Evolutionary conservation across 129 eudicot genomes (phyloP), one percentile per base, ranked within the genome.

Genomic region (Flaveria bidentis): DNA sequence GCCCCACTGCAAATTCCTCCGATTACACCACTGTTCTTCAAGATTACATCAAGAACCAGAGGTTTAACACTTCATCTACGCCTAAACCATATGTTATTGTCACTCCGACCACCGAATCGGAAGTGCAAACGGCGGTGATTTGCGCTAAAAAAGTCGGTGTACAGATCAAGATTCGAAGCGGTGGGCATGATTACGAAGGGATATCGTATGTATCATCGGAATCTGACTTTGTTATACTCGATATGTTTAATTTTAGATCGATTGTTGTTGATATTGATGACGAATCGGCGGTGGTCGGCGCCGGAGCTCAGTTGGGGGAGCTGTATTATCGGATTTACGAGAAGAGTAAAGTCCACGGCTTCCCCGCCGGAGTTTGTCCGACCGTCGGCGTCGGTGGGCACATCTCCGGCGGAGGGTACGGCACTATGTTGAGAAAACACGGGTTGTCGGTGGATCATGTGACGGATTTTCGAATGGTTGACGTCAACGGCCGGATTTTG

Each of bases 101-200:
- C 12, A 76, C 80, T 1, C 80, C 80, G 2, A 51, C 44, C 0
- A 76, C 15, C 10, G 51, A 47, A 36, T 33, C 65, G 1, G 73
- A 76, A 3, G 66, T 76, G 1, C 80, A 76, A 20, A 51, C 73
- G 52, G n/a, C 64, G 9, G 52, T 76, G 1, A 14, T 64, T 2
- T 76, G 80, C n/a, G 73, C 80, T 1, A 64, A 50, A 11, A 52
- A 17, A n/a, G 1, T 18, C 39, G 36, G 36, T 2, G 41, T 76
- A 4, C 80, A 76, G 26, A 76, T 76, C 17, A 76, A 76, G 73
- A 78, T 61, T 2, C 76, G 82, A 1, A 78, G 82, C 12, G 82
- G 82, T 15, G 87, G 84, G 1, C 87, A 83, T 64, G 87, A 83
- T 36, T 83, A 73, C 45, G 87, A 83, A 58, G 87, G 87, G 15